These are phyloP conservation scores for Trichosporon inkin DNA, from an alignment of 1,284 basidiomycete species.

Conservation along the genomic window DNA sequence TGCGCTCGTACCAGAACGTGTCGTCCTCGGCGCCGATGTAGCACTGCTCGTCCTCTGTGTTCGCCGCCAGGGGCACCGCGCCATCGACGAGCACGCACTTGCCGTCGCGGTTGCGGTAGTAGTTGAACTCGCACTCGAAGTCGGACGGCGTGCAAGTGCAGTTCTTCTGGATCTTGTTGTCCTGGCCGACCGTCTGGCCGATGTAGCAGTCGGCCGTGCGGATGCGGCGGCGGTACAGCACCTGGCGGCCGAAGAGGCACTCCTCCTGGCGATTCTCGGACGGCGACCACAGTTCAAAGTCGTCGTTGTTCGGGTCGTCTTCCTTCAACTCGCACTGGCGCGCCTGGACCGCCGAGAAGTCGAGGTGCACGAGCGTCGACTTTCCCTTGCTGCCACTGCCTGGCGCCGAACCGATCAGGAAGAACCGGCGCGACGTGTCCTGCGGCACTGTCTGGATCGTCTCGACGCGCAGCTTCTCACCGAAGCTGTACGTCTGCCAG, in stretches of 20 bases:
- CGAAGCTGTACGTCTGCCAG: slow-evolving; percentile 87
- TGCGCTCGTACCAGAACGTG: slow-evolving; percentile 80
- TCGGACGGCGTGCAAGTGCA: slow-evolving; percentile 70
- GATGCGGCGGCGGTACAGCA: slow-evolving; percentile 76
- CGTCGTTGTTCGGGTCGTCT: slow-evolving; percentile 71
- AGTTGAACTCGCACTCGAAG: slow-evolving; percentile 96
- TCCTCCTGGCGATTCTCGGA: slow-evolving; percentile 70
- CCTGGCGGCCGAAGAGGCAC: slow-evolving; percentile 84
- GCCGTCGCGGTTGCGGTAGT: slow-evolving; percentile 63
- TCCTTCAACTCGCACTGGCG: slow-evolving; percentile 37
- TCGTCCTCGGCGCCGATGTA: slow-evolving; percentile 12
- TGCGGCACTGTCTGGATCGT: slow-evolving; percentile 82
- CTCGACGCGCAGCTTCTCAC: slow-evolving; percentile 69
- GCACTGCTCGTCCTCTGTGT: slow-evolving; percentile 58
- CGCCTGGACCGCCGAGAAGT: slow-evolving; percentile 57
- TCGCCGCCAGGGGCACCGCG: slow-evolving; percentile 57
- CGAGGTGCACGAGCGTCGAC: slow-evolving; percentile 75
- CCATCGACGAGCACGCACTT: slow-evolving; percentile 72
- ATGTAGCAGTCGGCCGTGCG: slow-evolving; percentile 78
- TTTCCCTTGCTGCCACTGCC: slow-evolving; percentile 50
- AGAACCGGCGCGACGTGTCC: slow-evolving; percentile 87
- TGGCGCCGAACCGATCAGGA: slow-evolving; percentile 69
- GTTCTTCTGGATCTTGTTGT: slow-evolving; percentile 59
- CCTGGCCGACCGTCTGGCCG: slow-evolving; percentile 58
- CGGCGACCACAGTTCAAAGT: slow-evolving; percentile 94